Evolutionary conservation across 495 filamentous ascomycete species (phyloP), one percentile per base, ranked within the genome.

Genomic region (Penicillium desertorum): DNA sequence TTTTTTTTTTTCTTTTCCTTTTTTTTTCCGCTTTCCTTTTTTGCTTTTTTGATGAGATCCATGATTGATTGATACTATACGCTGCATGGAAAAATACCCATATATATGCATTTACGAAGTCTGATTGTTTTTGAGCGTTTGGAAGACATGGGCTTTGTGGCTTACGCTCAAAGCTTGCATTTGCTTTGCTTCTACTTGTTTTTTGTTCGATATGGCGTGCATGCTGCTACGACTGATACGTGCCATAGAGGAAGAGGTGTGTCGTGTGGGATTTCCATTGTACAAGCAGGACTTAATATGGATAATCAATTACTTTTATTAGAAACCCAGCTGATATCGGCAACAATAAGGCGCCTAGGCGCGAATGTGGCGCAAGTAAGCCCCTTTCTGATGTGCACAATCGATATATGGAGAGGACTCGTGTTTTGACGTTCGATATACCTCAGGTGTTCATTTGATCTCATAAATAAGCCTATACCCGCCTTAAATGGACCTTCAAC

Each of bases 401-500:
- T 30, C 9, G 9, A 30, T 30, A 30, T 30, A 9, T 30, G 29
- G 29, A 30, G 29, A 30, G 9, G 9, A 30, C 4, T n/a, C n/a
- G 9, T 30, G 29, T 10, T 11, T 30, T 11, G 29, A 30, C 9
- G 9, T 30, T 30, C 9, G 27, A 29, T 29, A 29, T 29, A 29
- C 7, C 27, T 29, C 27, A 10, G 9, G 27, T 29, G 27, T 29
- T 29, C 7, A 29, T 10, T 29, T 9, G 9, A 29, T 29, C 32
- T 36, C 11, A 37, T 37, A n/a, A 16, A 37, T n/a, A 16, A 41
- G 36, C 12, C 16, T 51, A 51, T 39, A 43, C 45, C 3, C 59
- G 62, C 30, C 51, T 66, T 41, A 71, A 52, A 57, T 62, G 27
- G 5, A 72, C 68, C 43, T 63, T 66, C 27, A 72, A 61, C n/a